Conservation (phyloP, 192 early-diverging fungal genomes). For the Coemansia guatemalensis region DNA sequence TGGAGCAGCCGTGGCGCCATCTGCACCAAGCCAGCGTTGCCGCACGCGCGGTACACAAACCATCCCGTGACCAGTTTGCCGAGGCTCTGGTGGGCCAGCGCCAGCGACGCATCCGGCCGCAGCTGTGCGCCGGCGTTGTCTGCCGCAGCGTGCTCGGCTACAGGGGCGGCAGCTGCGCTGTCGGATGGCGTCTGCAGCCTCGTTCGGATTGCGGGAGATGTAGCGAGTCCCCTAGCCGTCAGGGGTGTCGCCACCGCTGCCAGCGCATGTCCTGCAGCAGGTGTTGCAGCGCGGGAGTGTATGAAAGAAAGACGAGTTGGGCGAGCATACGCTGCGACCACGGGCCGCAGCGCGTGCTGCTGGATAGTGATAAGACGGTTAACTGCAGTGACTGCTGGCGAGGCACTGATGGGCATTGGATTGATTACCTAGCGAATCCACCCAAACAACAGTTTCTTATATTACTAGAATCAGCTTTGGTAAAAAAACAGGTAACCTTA, state of each 20-base stretch:
- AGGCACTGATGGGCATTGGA: slow-evolving; percentile 39
- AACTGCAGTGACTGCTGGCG: slow-evolving; percentile 20
- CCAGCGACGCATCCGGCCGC: slow-evolving; percentile 44
- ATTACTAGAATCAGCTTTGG: no score
- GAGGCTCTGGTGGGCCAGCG: slow-evolving; percentile 38
- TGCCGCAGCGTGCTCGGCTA: slow-evolving; percentile 3
- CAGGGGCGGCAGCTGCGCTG: slow-evolving; percentile 1
- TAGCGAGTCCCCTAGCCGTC: slow-evolving; percentile 22
- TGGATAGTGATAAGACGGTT: slow-evolving; percentile 16
- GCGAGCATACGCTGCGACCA: slow-evolving; percentile 26
- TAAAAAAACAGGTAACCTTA: no score
- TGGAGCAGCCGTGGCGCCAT: slow-evolving; percentile 34
- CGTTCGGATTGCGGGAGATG: slow-evolving; percentile 14
- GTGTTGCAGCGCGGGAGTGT: slow-evolving; percentile 10
- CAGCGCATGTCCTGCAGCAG: slow-evolving; percentile 5
- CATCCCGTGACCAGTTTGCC: slow-evolving; percentile 38
- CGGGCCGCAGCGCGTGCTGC: slow-evolving; percentile 1
- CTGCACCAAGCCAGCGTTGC: slow-evolving; percentile 36
- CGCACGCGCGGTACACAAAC: slow-evolving; percentile 45
- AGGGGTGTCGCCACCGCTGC: slow-evolving; percentile 21
- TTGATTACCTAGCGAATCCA: neutral
- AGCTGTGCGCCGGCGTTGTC: slow-evolving; percentile 16
- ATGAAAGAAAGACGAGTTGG: slow-evolving; percentile 32
- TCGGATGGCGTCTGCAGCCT: slow-evolving; percentile 2
- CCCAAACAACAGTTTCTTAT: neutral